phyloP scores from a whole-genome alignment of 148 eudicot species.

The Silene uniflora region DNA sequence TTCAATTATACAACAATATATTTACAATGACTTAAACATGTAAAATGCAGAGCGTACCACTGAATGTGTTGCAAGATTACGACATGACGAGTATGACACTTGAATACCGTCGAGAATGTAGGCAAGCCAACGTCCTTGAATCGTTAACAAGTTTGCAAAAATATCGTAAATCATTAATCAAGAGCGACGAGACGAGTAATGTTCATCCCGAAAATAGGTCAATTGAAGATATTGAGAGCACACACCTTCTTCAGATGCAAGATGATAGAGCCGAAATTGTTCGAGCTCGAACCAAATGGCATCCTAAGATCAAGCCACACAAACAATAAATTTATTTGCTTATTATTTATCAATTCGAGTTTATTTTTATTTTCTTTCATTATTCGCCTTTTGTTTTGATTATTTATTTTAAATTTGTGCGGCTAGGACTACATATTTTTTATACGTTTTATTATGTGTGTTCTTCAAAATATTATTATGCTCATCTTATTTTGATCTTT shows the following conservation, averaged over 20 bases:
- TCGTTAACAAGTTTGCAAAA: conserved; percentile 45
- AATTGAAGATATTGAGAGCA: conserved; percentile 38
- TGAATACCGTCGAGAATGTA: conserved; percentile 78
- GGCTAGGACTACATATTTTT: neutral
- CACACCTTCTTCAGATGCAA: conserved; percentile 68
- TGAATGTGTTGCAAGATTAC: conserved; percentile 52
- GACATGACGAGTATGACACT: conserved; percentile 63
- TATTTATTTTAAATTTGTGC: neutral
- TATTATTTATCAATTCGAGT: neutral
- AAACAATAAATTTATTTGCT: neutral
- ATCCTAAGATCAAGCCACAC: conserved; percentile 29
- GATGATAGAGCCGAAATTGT: conserved; percentile 61
- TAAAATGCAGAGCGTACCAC: conserved; percentile 68
- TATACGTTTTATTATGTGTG: neutral
- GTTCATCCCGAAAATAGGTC: neutral
- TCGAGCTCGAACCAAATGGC: conserved; percentile 72
- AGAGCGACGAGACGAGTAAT: neutral
- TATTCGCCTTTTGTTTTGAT: neutral
- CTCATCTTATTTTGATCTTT: too few relatives aligned
- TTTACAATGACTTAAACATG: neutral
- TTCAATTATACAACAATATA: neutral
- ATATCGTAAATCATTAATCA: neutral
- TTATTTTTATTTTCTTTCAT: neutral
- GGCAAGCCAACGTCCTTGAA: conserved; percentile 60
- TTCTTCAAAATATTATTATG: neutral